Evolutionary conservation across 2,329 filamentous ascomycete species (phyloP).

Genomic region (Curvularia spicifera): DNA sequence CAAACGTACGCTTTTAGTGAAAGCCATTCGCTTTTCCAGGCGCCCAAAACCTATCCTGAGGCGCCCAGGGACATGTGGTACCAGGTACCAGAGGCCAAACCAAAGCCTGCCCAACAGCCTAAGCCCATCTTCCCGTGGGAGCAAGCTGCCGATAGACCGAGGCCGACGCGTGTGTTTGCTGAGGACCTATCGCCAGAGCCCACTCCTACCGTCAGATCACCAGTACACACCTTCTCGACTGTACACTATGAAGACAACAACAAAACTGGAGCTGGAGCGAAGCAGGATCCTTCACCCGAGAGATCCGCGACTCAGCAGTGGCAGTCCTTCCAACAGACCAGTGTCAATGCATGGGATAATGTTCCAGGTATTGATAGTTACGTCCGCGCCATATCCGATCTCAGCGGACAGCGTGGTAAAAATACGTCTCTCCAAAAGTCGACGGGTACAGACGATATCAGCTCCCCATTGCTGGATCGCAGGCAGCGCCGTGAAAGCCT

Average conservation of each 20-base stretch:
- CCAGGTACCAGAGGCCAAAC: conserved; percentile 68
- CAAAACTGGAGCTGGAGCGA: conserved; percentile 15
- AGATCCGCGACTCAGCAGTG: conserved; percentile 64
- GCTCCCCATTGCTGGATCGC: conserved; percentile 43
- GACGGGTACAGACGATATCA: conserved; percentile 36
- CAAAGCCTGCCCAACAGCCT: conserved; percentile 65
- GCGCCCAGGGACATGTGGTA: conserved; percentile 91
- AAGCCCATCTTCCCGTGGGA: conserved; percentile 93
- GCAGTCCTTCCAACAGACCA: conserved; percentile 71
- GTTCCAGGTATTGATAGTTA: conserved; percentile 87
- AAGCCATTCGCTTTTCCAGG: conserved; percentile 75
- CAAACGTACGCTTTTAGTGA: conserved; percentile 84
- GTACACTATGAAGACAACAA: conserved; percentile 37
- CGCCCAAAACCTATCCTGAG: conserved; percentile 78
- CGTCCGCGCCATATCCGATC: conserved; percentile 71
- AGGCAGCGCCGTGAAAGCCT: conserved; percentile 60
- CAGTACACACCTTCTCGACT: conserved; percentile 39
- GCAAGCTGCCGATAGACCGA: conserved; percentile 65
- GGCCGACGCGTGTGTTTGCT: conserved; percentile 69
- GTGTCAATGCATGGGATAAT: conserved; percentile 87
- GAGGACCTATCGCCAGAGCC: conserved; percentile 57
- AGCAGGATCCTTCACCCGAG: conserved; percentile 21
- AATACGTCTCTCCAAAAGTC: conserved; percentile 47
- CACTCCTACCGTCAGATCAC: conserved; percentile 39
- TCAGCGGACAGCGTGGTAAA: conserved; percentile 65